These are phyloP conservation scores for Avena sativa DNA, from an alignment of 176 grass and related monocot species.

Conservation along the genomic window DNA sequence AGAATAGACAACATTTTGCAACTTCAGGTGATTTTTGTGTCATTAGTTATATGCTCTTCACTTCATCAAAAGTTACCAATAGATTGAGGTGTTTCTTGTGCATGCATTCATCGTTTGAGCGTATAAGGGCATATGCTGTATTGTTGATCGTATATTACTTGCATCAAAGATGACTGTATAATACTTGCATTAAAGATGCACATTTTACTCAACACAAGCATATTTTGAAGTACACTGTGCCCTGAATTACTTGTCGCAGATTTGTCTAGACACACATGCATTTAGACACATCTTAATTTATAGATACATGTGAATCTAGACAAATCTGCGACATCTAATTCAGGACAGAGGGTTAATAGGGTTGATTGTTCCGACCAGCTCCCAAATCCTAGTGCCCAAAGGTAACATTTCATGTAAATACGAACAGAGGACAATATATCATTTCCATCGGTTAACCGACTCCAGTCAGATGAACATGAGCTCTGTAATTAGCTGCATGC, in stretches of 20 bases:
- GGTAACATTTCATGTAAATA: slow-evolving; percentile 10
- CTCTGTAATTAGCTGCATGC: not conserved
- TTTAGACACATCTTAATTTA: no score
- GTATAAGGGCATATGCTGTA: not conserved
- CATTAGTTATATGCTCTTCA: not conserved
- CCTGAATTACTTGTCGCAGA: no score
- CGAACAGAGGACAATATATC: not conserved
- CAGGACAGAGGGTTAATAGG: not conserved
- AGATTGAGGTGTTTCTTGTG: not conserved
- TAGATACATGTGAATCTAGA: no score
- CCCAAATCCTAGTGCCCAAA: not conserved
- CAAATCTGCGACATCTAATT: no score
- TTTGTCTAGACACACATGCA: no score
- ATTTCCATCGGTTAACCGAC: slow-evolving; percentile 38
- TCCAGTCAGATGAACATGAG: not conserved
- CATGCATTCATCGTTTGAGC: not conserved
- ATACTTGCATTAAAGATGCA: slow-evolving; percentile 19
- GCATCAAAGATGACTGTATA: slow-evolving; percentile 4
- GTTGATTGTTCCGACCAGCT: not conserved
- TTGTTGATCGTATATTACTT: not conserved
- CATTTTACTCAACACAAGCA: slow-evolving; percentile 5
- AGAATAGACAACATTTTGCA: not conserved
- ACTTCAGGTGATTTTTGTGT: not conserved
- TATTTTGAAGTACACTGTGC: not conserved
- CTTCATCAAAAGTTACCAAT: not conserved